Evolutionary conservation across 1,284 basidiomycete genomes (phyloP).

Genomic region (Mycosarcoma maydis): DNA sequence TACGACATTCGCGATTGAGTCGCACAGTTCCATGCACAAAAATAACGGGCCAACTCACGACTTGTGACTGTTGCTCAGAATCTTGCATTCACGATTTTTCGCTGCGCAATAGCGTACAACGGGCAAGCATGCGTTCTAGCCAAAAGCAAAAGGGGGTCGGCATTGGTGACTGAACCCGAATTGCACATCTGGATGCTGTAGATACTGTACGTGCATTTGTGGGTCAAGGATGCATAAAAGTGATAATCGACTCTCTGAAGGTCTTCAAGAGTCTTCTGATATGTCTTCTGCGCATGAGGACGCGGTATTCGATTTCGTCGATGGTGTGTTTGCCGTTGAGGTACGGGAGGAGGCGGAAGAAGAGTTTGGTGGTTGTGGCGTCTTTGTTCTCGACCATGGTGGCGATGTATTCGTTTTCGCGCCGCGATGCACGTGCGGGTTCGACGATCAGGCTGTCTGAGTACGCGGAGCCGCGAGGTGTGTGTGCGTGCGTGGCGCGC

Average conservation of each 20-base stretch:
- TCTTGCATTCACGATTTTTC: no score
- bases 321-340: conserved; percentile 64
- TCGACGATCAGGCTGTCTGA: conserved; percentile 75
- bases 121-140: no score
- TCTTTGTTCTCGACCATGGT: conserved; percentile 85
- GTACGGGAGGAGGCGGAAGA: conserved; percentile 58
- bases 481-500: not conserved
- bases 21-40: no score
- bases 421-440: conserved; percentile 79
- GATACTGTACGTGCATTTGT: not conserved
- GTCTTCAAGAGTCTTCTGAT: conserved; percentile 48
- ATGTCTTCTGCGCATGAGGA: conserved; percentile 43
- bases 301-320: conserved; percentile 61
- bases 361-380: conserved; percentile 35
- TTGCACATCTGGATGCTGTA: not conserved
- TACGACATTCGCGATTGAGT: no score
- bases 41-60: no score
- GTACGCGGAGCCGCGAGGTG: not conserved
- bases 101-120: no score
- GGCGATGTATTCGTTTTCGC: conserved; percentile 80
- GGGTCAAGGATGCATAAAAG: conserved; percentile 57
- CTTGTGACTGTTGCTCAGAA: no score
- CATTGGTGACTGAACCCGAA: no score
- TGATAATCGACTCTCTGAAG: conserved; percentile 53
- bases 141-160: no score